Base-by-base conservation (phyloP, 2,329 filamentous ascomycete species). In the Cryphonectria naterciae region DNA sequence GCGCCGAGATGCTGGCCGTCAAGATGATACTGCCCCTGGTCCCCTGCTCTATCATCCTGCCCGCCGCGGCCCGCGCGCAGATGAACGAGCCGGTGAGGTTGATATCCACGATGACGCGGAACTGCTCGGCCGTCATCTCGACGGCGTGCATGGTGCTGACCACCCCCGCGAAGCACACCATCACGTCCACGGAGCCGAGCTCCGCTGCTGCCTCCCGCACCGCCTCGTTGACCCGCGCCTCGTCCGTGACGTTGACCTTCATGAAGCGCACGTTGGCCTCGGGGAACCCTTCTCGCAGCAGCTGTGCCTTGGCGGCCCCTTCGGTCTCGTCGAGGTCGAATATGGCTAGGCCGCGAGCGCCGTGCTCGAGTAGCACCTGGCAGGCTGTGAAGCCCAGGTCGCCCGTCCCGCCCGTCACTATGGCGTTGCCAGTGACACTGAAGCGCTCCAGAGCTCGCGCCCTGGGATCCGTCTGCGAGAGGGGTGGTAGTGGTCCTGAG, bases 61-160 rank as follows among this genome's bases (percentile, higher is more conserved):
- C 83, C 1, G 83, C 85, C 0, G 79, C 81, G 1, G 91, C 92
- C 74, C 93, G 91, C 0, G 92, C 91, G 74, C 88, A 89, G 22
- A 94, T 82, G 75, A 93, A 95, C 0, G 86, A 83, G 0, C 92
- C 92, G 0, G 90, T 92, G 1, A 90, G 87, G 77, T 95, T 95
- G 77, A 94, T 86, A 69, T 93, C 91, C 28, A 94, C 76, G 0
- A 91, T 86, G 39, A 85, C 85, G 8, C 88, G 85, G 86, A 89
- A 94, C 74, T 91, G 83, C 1, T 83, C 81, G 0, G 85, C 79
- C 0, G 84, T 80, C 81, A 90, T 88, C 1, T 91, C 87, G 0
- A 92, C 78, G 0, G 91, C 87, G 72, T 88, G 86, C 0, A 85
- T 82, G 74, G 87, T 91, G 52, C 84, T 85, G 0, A 93, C 92